Evolutionary conservation across 2,329 filamentous ascomycete species (phyloP).

Genomic region (Ilyonectria mors-panacis): DNA sequence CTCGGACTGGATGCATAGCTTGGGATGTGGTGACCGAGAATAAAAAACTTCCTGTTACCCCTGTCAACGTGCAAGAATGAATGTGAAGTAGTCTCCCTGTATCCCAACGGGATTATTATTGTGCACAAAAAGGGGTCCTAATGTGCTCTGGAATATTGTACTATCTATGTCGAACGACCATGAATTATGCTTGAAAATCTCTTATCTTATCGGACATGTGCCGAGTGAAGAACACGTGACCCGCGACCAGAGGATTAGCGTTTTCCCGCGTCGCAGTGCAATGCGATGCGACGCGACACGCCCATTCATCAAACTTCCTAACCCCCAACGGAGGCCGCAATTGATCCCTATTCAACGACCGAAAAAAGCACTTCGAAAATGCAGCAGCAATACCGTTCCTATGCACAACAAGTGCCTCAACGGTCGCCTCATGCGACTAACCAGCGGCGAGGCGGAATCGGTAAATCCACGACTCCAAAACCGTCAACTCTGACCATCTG

Average conservation of each 20-base stretch:
- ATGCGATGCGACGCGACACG: constrained; percentile 49
- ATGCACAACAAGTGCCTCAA: constrained; percentile 66
- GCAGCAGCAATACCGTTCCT: constrained; percentile 68
- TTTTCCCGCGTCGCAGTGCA: constrained; percentile 35
- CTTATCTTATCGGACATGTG: neutral
- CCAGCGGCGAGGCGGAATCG: constrained; percentile 68
- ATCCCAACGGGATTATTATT: too few relatives aligned
- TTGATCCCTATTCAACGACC: constrained; percentile 23
- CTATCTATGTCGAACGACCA: neutral
- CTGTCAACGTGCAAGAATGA: too few relatives aligned
- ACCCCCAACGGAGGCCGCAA: constrained; percentile 23
- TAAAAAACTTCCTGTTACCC: too few relatives aligned
- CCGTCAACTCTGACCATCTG: constrained; percentile 10
- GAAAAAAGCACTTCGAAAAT: constrained; percentile 52
- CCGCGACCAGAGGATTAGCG: constrained; percentile 19
- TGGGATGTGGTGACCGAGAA: neutral
- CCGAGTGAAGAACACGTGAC: constrained; percentile 40
- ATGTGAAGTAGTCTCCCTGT: too few relatives aligned
- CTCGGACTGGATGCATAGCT: neutral
- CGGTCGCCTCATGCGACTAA: constrained; percentile 64
- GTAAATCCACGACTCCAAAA: constrained; percentile 51
- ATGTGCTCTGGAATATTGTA: too few relatives aligned
- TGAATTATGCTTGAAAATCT: neutral
- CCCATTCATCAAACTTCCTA: constrained; percentile 26
- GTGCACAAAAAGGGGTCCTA: too few relatives aligned